phyloP scores from a whole-genome alignment of 2,329 filamentous ascomycete species.

The Hypoxylon sp. region DNA sequence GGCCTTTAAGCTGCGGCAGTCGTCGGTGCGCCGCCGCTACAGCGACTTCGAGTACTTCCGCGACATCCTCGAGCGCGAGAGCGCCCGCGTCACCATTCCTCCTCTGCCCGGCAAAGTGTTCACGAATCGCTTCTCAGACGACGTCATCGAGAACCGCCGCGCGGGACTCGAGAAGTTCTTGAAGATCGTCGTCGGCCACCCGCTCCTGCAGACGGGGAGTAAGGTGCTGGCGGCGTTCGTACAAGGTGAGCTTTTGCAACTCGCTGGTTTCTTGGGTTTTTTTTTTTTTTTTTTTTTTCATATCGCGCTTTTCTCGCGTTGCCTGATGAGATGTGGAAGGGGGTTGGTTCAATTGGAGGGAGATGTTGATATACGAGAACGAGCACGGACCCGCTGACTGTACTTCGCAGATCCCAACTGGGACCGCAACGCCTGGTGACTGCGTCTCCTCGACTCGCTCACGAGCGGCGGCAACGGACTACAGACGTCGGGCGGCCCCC shows the following conservation, averaged over 20 bases:
- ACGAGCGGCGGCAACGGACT: conserved; percentile 40
- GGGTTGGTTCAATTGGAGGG: no score
- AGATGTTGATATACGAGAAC: not conserved
- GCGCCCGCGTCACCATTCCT: conserved; percentile 92
- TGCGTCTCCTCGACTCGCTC: conserved; percentile 52
- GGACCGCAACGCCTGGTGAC: conserved; percentile 91
- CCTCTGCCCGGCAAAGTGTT: conserved; percentile 97
- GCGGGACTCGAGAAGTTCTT: conserved; percentile 94
- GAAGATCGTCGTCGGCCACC: conserved; percentile 97
- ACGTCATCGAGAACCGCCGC: conserved; percentile 94
- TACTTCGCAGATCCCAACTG: conserved; percentile 77
- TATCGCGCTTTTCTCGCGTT: conserved; percentile 5
- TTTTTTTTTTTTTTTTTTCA: conserved; percentile 15
- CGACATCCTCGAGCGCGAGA: conserved; percentile 96
- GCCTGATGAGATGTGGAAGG: no score
- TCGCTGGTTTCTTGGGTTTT: no score
- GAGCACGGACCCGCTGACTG: conserved; percentile 16
- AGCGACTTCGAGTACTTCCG: conserved; percentile 99
- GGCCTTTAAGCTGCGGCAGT: conserved; percentile 94
- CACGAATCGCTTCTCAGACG: conserved; percentile 96
- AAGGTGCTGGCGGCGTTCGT: conserved; percentile 97
- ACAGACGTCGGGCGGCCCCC: conserved; percentile 13
- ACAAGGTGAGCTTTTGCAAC: conserved; percentile 79
- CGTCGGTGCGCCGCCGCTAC: conserved; percentile 90
- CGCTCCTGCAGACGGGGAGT: conserved; percentile 94